Evolutionary conservation across 352 stramenopile genomes (phyloP), one percentile per base, ranked within the genome.

Genomic region (Elongisporangium prolatum): DNA sequence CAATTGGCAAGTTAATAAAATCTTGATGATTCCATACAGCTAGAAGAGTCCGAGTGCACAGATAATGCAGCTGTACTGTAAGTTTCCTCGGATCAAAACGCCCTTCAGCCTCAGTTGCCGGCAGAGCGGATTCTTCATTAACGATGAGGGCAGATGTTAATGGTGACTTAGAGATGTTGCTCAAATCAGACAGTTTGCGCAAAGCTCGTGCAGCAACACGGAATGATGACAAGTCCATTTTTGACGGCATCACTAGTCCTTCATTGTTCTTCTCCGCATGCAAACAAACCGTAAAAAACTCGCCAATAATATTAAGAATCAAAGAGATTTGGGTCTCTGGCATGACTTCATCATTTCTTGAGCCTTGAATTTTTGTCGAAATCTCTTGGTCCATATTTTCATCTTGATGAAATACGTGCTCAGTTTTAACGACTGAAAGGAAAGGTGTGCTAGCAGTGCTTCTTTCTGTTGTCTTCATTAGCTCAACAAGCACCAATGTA

Each of bases 181-280:
- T 79, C 38, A 95, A 48, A 53, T 95, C 86, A 1, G 77, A 81
- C 59, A 91, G 54, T 47, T 80, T 76, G 24, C 75, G 72, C 49
- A 95, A n/a, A 22, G 86, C 63, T 17, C 68, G 76, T 9, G 80
- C 71, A 51, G 82, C 73, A 21, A 86, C 87, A 17, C 80, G 77
- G 51, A 93, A 89, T 16, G 80, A 90, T 5, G 78, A 73, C 54
- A 84, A 59, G 22, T 78, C 66, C 80, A 93, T 86, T 24, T 80
- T 69, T n/a, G 74, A 83, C 8, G 69, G 56, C 14, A 25, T 21
- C 59, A 58, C 40, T 6, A 17, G n/a, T 11, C 38, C 24, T 3
- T 49, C 37, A 13, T 53, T 28, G 3, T 50, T 44, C 17, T 44
- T 44, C 3, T 44, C 34, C 10, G 34, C 34, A 13, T 56, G 21